Base-by-base conservation (phyloP, 352 stramenopile species). In the Phytophthora tentaculata region DNA sequence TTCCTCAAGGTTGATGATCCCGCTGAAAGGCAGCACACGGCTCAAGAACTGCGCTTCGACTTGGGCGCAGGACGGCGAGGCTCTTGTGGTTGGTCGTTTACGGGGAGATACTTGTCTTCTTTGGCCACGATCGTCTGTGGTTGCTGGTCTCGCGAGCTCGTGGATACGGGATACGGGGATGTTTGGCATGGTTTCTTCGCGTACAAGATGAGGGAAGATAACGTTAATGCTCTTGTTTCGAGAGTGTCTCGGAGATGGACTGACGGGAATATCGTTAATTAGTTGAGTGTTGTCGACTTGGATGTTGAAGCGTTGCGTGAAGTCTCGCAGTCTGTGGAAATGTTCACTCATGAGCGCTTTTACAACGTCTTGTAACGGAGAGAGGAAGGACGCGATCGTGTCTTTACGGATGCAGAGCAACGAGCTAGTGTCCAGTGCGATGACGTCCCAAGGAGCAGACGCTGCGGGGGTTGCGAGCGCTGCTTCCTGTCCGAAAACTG, bases 401-500 rank as follows among this genome's bases (percentile, higher is more conserved):
- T 90, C 81, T 56, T 71, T 73, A 5, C 77, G 73, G 1, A 91
- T 57, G 48, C 83, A 91, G 0, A 89, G 56, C 43, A 94, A 54
- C n/a, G 70, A 74, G 37, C 80, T 91, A n/a, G 69, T 74, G 35
- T 84, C 77, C 8, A 91, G 71, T 2, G 85, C 74, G 41, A 91
- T 74, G 44, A 94, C 70, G 26, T 90, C 77, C 80, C 84, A 90
- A 0, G 77, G 79, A 14, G 81, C 79, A 0, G 69, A 50, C 8
- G 58, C 63, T 3, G 73, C 72, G 19, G 64, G 79, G 41, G 73
- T 90, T 23, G 60, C 72, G 20, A 89, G 76, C 2, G 72, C 78
- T 12, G 71, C 73, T 71, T 92, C 85, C 35, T 94, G 83, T 16
- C 82, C 84, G 57, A 94, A 88, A n/a, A 91, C 76, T 0, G 86